A percentile compares a stretch with the other conserved stretches of the same genome.
These are phyloP conservation scores for Selenicereus undatus DNA, from an alignment of 148 eudicot genomes.

Conservation along the genomic window DNA sequence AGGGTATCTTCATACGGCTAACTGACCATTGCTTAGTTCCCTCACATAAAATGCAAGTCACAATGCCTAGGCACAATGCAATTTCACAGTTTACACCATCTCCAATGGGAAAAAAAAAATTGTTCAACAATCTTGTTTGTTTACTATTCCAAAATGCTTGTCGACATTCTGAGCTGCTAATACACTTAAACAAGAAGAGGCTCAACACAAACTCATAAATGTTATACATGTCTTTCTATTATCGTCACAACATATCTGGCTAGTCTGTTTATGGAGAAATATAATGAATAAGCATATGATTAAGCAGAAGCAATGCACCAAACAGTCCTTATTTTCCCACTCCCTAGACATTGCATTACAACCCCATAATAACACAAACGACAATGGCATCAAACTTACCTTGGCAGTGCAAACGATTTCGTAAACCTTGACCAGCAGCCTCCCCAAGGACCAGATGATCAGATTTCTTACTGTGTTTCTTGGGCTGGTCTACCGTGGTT, in stretches of 20 bases:
- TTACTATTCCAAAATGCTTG: neutral
- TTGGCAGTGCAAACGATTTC: slow-evolving; percentile 82
- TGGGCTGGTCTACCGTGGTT: slow-evolving; percentile 27
- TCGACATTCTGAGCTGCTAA: neutral
- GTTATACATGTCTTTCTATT: neutral
- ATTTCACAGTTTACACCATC: neutral
- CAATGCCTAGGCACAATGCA: neutral
- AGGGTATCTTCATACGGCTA: slow-evolving; percentile 5
- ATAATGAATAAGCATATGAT: neutral
- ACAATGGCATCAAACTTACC: slow-evolving; percentile 32
- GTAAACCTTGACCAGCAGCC: slow-evolving; percentile 85
- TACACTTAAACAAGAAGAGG: neutral
- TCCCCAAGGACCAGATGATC: slow-evolving; percentile 81
- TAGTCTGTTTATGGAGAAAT: no score
- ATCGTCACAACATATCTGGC: no score
- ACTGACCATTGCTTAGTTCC: neutral
- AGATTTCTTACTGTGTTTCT: slow-evolving; percentile 39
- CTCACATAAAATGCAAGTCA: neutral
- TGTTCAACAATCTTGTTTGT: neutral
- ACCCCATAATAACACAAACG: neutral
- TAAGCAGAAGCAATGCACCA: neutral
- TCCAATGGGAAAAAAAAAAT: neutral
- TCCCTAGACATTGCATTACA: neutral
- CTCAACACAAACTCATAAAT: neutral
- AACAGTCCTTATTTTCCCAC: neutral